phyloP scores from a whole-genome alignment of 2,329 filamentous ascomycete species.

The Neofusicoccum umdonicola region DNA sequence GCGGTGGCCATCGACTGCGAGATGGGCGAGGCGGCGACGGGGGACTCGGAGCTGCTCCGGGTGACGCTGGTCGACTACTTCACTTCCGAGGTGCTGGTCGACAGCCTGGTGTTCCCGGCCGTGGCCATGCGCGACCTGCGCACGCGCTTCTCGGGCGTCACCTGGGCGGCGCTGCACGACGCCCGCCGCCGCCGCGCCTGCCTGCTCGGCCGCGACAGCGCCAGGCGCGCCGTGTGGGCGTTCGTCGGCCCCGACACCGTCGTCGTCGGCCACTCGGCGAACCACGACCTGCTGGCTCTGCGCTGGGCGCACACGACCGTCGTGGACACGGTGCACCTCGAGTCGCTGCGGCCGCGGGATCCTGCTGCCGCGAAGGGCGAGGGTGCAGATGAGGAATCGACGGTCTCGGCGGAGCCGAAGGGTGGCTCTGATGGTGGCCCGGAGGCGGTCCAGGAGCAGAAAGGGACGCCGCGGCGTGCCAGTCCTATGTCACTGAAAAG shows the following conservation, averaged over 20 bases:
- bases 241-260: conserved; percentile 49
- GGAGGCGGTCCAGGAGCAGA: conserved; percentile 11
- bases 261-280: conserved; percentile 48
- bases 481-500: conserved; percentile 24
- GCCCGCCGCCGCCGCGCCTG: conserved; percentile 34
- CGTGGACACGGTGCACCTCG: conserved; percentile 45
- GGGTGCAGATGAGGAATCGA: neutral
- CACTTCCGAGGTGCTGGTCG: conserved; percentile 47
- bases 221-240: conserved; percentile 43
- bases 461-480: neutral
- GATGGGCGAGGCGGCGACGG: conserved; percentile 49
- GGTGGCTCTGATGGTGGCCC: neutral
- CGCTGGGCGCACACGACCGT: conserved; percentile 49
- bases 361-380: neutral
- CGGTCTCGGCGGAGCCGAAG: neutral
- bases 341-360: neutral
- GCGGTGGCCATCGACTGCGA: conserved; percentile 55
- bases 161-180: conserved; percentile 36
- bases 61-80: conserved; percentile 54
- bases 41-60: conserved; percentile 54
- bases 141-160: conserved; percentile 53
- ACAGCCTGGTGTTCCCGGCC: conserved; percentile 50
- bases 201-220: conserved; percentile 43
- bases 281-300: conserved; percentile 45
- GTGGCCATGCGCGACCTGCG: conserved; percentile 50